Base-by-base conservation (phyloP, 1,284 basidiomycete species). In the Athelia sp. region DNA sequence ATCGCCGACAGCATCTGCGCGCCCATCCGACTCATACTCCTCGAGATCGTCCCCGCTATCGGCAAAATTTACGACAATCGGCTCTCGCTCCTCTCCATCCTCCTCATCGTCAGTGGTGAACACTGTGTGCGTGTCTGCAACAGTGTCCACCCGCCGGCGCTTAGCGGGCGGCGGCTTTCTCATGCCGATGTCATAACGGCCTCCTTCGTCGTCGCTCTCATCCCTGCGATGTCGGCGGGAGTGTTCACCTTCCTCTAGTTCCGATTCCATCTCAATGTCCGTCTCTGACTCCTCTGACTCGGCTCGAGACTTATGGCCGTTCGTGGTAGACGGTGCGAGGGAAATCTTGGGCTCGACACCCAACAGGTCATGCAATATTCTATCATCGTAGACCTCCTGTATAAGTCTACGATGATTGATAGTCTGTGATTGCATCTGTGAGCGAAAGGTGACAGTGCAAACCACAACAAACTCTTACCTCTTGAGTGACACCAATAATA, bases 401-500 rank as follows among this genome's bases (percentile, higher is more conserved):
- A 91, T 79, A 15, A 88, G 68, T 48, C 69, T 70, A 26, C 88
- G 78, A 58, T 87, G 85, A 50, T 84, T 86, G 49, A 90, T 77
- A 2, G 82, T 85, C 85, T 90, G 57, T 15, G 40, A 49, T 50
- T 31, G 46, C 51, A 35, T 44, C 52, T 58, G 43, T 47, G 23
- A 54, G 47, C 51, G 56, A 21, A 48, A 42, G 26, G n/a, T 14
- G 26, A 44, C 49, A 18, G 32, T 29, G 52, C 22, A 46, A 34
- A 59, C 40, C 23, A 24, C 21, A 23, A 13, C 45, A 29, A 46
- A 29, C 23, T 61, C 81, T 58, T 53, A 91, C 90, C 73, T 93
- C 87, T 59, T 87, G 84, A 1, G 87, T 86, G 4, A 96, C 79
- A 29, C 88, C 88, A 71, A 97, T 75, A 21, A 97, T 82, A 44